Conservation (phyloP, 495 filamentous ascomycete species). For the Neurospora tetrasperma region DNA sequence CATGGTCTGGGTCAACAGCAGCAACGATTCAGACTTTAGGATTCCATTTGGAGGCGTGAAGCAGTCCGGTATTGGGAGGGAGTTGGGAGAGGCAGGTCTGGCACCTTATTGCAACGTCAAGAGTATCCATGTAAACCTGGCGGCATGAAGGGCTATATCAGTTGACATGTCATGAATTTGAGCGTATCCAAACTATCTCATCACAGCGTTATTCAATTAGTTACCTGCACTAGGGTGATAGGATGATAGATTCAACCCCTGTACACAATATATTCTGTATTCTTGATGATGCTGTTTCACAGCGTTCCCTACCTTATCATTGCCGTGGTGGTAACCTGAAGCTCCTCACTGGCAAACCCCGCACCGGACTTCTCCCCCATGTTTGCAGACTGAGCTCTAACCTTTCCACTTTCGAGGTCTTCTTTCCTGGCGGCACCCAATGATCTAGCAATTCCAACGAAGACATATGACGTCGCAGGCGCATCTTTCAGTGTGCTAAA, state of each 20-base stretch:
- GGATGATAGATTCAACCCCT: neutral
- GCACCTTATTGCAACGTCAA: slow-evolving; percentile 74
- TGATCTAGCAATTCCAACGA: neutral
- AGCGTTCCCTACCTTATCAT: neutral
- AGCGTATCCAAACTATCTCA: neutral
- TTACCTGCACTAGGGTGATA: neutral
- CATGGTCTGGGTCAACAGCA: slow-evolving; percentile 96
- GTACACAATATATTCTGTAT: neutral
- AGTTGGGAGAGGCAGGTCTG: slow-evolving; percentile 77
- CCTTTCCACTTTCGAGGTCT: neutral
- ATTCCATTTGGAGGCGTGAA: slow-evolving; percentile 92
- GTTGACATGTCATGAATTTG: neutral
- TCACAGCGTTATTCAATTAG: neutral
- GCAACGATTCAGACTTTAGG: slow-evolving; percentile 62
- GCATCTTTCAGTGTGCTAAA: neutral
- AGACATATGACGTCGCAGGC: neutral
- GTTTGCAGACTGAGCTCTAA: neutral
- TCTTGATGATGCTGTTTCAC: neutral
- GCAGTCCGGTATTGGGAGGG: slow-evolving; percentile 86
- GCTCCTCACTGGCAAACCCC: neutral
- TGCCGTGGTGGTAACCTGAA: too few species aligned
- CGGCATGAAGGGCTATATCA: slow-evolving; percentile 8
- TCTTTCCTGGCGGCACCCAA: neutral
- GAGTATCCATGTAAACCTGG: slow-evolving; percentile 70
- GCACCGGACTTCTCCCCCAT: neutral